Percentiles rank a stretch among this genome's conserved stretches.
Evolutionary conservation across 176 grass and related monocot genomes (phyloP).

Genomic region (Elymus sibiricus): DNA sequence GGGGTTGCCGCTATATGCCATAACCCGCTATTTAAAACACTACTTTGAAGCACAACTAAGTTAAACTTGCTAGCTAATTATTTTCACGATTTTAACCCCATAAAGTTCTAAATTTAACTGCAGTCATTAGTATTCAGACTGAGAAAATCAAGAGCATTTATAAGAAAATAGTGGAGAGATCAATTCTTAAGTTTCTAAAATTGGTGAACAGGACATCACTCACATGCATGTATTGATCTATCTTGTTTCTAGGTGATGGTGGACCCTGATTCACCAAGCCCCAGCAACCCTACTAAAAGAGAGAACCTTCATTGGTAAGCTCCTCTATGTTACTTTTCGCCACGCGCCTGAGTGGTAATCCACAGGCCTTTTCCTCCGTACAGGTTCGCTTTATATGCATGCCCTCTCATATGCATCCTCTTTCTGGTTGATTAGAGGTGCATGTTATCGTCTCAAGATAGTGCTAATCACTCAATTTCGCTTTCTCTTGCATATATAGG

Average conservation of each 20-base stretch:
- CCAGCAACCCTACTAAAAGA: conserved; percentile 81
- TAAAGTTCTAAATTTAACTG: background rate
- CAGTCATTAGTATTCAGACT: background rate
- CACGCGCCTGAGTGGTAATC: conserved; percentile 26
- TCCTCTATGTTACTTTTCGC: conserved; percentile 31
- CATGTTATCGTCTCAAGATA: conserved; percentile 27
- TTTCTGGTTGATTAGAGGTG: conserved; percentile 22
- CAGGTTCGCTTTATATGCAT: conserved; percentile 34
- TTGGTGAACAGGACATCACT: background rate
- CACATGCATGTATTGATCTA: background rate
- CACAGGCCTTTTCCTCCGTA: conserved; percentile 6
- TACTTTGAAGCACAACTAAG: background rate
- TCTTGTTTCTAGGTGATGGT: conserved; percentile 81
- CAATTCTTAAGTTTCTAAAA: background rate
- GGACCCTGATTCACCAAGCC: conserved; percentile 95
- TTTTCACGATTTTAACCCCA: background rate
- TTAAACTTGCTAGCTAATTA: background rate
- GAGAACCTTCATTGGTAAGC: conserved; percentile 98
- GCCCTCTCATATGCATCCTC: conserved; percentile 6
- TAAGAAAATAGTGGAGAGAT: background rate
- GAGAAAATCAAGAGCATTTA: background rate
- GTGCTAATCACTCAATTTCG: conserved; percentile 30
- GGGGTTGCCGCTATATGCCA: too few relatives aligned
- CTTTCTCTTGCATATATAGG: conserved; percentile 45
- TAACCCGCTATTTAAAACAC: too few relatives aligned